A percentile compares a stretch with the other conserved stretches of the same genome.
These are phyloP conservation scores for Chamaecrista fasciculata DNA, from an alignment of 306 rosid species.

Conservation along the genomic window DNA sequence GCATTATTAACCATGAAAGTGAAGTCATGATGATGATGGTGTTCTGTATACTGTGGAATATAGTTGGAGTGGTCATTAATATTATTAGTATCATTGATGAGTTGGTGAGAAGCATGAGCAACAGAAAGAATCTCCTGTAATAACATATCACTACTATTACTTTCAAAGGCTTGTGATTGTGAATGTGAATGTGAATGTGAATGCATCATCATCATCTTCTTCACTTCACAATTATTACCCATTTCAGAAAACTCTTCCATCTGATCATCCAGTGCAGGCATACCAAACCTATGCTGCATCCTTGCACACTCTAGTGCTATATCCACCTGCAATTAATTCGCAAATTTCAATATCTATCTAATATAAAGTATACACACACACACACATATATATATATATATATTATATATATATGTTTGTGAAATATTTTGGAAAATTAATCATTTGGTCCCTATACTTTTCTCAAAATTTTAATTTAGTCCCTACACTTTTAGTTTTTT, in stretches of 20 bases:
- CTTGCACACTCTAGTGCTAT: conserved; percentile 93
- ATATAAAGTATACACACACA: no score
- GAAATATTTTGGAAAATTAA: no score
- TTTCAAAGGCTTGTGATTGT: background rate
- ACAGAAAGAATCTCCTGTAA: conserved; percentile 91
- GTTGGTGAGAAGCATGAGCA: conserved; percentile 80
- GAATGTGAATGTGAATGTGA: conserved; percentile 43
- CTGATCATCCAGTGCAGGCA: conserved; percentile 82
- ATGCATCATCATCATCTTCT: conserved; percentile 39
- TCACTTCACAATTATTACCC: conserved; percentile 45
- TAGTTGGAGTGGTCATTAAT: no score
- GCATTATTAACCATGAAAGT: conserved; percentile 48
- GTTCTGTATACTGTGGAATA: no score
- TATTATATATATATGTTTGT: no score
- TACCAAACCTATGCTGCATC: conserved; percentile 79
- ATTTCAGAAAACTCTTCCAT: conserved; percentile 64
- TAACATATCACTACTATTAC: conserved; percentile 49
- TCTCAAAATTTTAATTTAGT: no score
- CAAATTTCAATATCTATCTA: no score
- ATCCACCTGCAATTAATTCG: conserved; percentile 73
- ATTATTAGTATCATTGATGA: no score
- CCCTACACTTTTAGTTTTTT: no score
- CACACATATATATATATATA: background rate
- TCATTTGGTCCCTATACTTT: no score
- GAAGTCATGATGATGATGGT: conserved; percentile 49